These are phyloP conservation scores for Hemisphaericaspora xylanilytica DNA, from an alignment of 1,139 yeast species.

Conservation along the genomic window DNA sequence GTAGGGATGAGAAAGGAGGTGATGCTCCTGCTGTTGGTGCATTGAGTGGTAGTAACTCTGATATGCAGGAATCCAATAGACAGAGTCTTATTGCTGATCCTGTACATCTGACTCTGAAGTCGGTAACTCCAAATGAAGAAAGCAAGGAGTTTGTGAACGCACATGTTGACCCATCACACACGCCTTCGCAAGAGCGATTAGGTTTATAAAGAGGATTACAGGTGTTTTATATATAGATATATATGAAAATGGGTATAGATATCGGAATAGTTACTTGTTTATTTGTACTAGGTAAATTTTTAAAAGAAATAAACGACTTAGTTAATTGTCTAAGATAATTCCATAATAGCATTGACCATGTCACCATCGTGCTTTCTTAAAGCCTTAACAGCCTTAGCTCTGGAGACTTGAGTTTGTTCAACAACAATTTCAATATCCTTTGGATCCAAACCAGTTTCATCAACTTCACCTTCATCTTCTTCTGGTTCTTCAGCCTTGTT, in stretches of 20 bases:
- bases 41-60: background rate
- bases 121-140: background rate
- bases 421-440: slow-evolving; percentile 79
- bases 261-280: background rate
- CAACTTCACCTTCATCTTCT: slow-evolving; percentile 69
- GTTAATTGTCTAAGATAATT: slow-evolving; percentile 48
- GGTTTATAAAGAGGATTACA: too few relatives aligned
- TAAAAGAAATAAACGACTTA: background rate
- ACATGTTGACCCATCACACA: too few relatives aligned
- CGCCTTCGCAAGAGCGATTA: too few relatives aligned
- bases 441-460: slow-evolving; percentile 75
- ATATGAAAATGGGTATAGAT: too few relatives aligned
- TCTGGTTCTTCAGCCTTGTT: slow-evolving; percentile 33
- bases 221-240: background rate
- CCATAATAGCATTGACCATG: slow-evolving; percentile 94
- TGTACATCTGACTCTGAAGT: background rate
- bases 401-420: slow-evolving; percentile 87
- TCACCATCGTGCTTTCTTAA: slow-evolving; percentile 88
- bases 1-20: background rate
- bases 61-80: background rate
- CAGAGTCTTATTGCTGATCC: background rate
- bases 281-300: background rate
- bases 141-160: too few relatives aligned
- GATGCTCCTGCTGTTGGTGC: background rate
- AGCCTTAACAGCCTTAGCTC: slow-evolving; percentile 89